These are phyloP conservation scores for Massariosphaeria phaeospora DNA, from an alignment of 495 filamentous ascomycete genomes.

Conservation along the genomic window DNA sequence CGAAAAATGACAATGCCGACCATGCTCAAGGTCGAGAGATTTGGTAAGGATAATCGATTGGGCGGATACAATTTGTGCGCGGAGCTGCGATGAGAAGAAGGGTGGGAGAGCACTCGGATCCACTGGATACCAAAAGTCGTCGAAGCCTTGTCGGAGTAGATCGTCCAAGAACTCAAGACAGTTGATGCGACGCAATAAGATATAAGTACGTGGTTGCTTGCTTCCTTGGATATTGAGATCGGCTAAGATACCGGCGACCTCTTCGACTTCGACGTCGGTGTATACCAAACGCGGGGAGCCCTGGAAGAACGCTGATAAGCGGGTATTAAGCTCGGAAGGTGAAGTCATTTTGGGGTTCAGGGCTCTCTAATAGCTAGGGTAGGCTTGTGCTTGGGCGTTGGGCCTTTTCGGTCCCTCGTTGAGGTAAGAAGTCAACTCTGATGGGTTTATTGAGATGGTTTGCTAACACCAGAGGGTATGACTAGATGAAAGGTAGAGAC, in stretches of 20 bases:
- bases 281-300: too few species aligned
- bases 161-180: slow-evolving; percentile 9
- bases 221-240: slow-evolving; percentile 9
- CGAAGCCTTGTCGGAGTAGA: slow-evolving; percentile 16
- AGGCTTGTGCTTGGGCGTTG: too few species aligned
- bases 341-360: too few species aligned
- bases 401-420: too few species aligned
- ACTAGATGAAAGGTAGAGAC: too few species aligned
- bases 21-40: slow-evolving; percentile 26
- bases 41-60: slow-evolving; percentile 25
- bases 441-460: too few species aligned
- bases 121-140: slow-evolving; percentile 21
- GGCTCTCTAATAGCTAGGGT: too few species aligned
- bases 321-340: too few species aligned
- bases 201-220: slow-evolving; percentile 23
- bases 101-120: slow-evolving; percentile 2
- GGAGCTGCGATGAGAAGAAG: background rate
- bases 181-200: slow-evolving; percentile 19
- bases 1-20: slow-evolving; percentile 18
- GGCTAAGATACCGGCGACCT: slow-evolving; percentile 8
- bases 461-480: too few species aligned
- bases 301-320: too few species aligned
- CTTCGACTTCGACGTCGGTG: slow-evolving; percentile 11
- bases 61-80: background rate
- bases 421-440: too few species aligned